A percentile compares a stretch with the other conserved stretches of the same genome.
Conservation (phyloP, 2,329 filamentous ascomycete genomes). For the Colletotrichum sp. region DNA sequence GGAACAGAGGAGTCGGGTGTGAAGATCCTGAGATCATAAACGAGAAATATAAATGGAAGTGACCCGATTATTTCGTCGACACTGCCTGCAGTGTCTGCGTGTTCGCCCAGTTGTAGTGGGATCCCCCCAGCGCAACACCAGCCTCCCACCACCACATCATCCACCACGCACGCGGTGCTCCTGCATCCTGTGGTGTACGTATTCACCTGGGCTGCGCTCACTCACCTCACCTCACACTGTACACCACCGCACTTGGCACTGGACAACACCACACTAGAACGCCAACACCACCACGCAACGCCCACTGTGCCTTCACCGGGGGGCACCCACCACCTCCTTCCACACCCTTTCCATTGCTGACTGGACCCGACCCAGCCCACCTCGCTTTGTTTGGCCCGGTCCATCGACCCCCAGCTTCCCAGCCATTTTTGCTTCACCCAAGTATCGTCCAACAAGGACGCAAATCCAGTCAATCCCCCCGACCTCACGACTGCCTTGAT, state of each 20-base stretch:
- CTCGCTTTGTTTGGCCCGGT: conserved; percentile 20
- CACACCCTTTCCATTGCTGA: not conserved
- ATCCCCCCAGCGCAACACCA: conserved; percentile 14
- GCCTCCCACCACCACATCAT: conserved; percentile 10
- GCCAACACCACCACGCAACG: not conserved
- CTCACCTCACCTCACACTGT: not conserved
- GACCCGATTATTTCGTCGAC: not conserved
- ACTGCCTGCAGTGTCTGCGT: not conserved
- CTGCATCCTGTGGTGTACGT: not conserved
- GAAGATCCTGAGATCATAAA: not conserved
- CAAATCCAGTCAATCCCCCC: conserved; percentile 17
- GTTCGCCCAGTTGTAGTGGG: conserved; percentile 10
- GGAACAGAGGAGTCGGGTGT: not conserved
- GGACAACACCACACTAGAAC: not conserved
- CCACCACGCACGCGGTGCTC: conserved; percentile 11
- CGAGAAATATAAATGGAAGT: not conserved
- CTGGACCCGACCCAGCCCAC: conserved; percentile 20
- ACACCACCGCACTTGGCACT: not conserved
- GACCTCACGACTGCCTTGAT: conserved; percentile 19
- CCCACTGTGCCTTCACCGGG: not conserved
- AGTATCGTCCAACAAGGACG: conserved; percentile 15
- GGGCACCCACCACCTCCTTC: not conserved
- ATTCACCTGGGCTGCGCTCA: not conserved
- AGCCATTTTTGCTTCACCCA: conserved; percentile 20
- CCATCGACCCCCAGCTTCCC: conserved; percentile 22